Evolutionary conservation across 495 filamentous ascomycete species (phyloP), one percentile per base, ranked within the genome.

Genomic region (Tuber umbilicatum): DNA sequence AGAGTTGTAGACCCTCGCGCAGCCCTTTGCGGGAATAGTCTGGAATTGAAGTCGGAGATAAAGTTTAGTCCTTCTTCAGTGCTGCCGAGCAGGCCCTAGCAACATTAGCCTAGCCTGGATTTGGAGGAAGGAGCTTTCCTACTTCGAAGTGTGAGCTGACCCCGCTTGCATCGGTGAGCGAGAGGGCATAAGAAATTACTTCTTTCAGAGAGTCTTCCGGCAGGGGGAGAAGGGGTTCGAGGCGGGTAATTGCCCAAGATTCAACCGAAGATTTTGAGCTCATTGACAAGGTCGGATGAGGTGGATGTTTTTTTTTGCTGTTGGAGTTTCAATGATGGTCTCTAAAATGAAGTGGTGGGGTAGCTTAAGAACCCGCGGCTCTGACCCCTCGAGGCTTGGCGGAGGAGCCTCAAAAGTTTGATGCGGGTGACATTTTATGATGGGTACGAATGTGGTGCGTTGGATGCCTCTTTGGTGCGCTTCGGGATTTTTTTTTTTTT

Each of bases 11-110:
- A 75, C 78, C 23, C 69, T 70, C 5, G 76, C 71, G 47, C 80
- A 84, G 0, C 84, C 83, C 31, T 55, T 72, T 70, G 76, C 55
- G 75, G 79, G 31, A 78, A 82, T 27, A 74, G 89, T 42, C 89
- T 90, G 16, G 90, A 85, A 82, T 95, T 98, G 86, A 97, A 98
- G 64, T 90, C 90, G 37, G 93, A 89, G 79, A 99, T 97, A 82
- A 98, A 99, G 75, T 97, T 93, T 74, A 97, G 84, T 1, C 91
- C 90, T 75, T 91, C 89, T 21, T 93, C 88, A 9, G 93, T 93
- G 82, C 97, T 93, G 68, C 94, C 95, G 2, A 99, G 89, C 42
- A 98, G 86, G 82, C 93, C 92, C 81, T 81, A 45, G 16, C n/a
- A 16, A 39, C 31, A 42, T 75, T 38, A 75, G 47, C n/a, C 41